Conservation (phyloP, 306 rosid species). For the Prunus armeniaca region DNA sequence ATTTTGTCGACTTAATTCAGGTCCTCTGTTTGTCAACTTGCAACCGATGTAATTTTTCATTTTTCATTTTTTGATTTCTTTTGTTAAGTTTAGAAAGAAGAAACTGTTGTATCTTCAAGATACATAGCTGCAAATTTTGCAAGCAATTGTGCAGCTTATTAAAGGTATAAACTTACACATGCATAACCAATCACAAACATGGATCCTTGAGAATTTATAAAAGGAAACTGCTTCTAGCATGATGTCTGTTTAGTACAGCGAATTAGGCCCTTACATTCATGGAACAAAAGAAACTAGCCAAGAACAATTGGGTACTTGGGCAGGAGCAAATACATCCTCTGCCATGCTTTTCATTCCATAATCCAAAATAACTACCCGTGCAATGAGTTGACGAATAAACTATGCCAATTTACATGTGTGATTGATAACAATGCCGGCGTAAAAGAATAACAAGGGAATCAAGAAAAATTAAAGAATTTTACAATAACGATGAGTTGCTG, state of each 20-base stretch:
- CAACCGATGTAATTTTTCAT: neutral
- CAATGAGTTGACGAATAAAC: slow-evolving; percentile 39
- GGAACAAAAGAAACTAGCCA: neutral
- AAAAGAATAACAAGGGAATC: slow-evolving; percentile 1
- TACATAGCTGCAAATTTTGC: neutral
- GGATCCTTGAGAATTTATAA: neutral
- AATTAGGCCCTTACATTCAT: neutral
- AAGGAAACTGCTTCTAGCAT: neutral
- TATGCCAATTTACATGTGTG: slow-evolving; percentile 59
- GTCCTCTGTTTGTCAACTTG: neutral
- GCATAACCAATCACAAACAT: neutral
- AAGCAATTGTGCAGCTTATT: neutral
- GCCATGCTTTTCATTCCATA: neutral
- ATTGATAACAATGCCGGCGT: slow-evolving; percentile 22
- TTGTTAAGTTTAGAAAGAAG: neutral
- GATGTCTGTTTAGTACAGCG: neutral
- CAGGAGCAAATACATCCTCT: neutral
- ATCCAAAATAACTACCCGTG: slow-evolving; percentile 39
- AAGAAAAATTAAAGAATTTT: slow-evolving; percentile 39
- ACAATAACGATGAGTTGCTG: slow-evolving; percentile 58
- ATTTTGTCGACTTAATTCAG: neutral
- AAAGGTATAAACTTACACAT: too few relatives aligned
- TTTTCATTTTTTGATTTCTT: too few relatives aligned
- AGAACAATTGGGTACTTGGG: neutral
- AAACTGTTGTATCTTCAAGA: neutral